Base-by-base conservation (phyloP, 768 basidiomycete genomes). In the Macrolepiota fuliginosa region DNA sequence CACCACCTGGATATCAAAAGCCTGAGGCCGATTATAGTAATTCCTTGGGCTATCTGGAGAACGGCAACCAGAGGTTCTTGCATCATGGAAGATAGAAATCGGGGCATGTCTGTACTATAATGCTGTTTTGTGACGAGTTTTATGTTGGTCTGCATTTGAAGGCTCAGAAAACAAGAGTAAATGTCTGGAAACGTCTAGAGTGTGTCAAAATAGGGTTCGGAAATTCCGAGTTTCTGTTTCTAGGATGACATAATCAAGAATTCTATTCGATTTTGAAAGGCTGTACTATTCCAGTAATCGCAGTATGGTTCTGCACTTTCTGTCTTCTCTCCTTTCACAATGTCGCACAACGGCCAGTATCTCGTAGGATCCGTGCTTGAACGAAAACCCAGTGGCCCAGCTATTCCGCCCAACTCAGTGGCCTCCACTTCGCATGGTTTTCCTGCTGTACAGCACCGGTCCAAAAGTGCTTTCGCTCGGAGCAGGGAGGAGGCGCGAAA, bases 361-460 rank as follows among this genome's bases (percentile, higher is more conserved):
- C 60, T 61, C 19, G 49, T 84, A 45, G 82, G 83, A 37, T 77
- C 80, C 10, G 78, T 84, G 10, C 71, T 82, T 62, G 83, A 84
- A 66, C 77, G 83, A 27, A 80, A 76, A 47, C 66, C 74, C 11
- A 63, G 66, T 25, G 63, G 74, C 10, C 53, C 63, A 2, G 57
- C 71, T 45, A 49, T 69, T 11, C 53, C 72, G 19, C 72, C 77
- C 5, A 70, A 69, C 45, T 54, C 71, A 4, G 70, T 70, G 9
- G 64, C 67, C 7, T 65, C 74, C 7, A 63, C 71, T 54, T 72
- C 74, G 36, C 78, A 79, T 27, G 88, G 88, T 9, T 91, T 91
- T 72, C 89, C 89, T 19, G 65, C 71, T 0, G 88, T 82, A 3
- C 79, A 83, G 54, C 89, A 90, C 71, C 82, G 89, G 40, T 87